Conservation (phyloP, 2,329 filamentous ascomycete genomes). For the Periconia sp. region DNA sequence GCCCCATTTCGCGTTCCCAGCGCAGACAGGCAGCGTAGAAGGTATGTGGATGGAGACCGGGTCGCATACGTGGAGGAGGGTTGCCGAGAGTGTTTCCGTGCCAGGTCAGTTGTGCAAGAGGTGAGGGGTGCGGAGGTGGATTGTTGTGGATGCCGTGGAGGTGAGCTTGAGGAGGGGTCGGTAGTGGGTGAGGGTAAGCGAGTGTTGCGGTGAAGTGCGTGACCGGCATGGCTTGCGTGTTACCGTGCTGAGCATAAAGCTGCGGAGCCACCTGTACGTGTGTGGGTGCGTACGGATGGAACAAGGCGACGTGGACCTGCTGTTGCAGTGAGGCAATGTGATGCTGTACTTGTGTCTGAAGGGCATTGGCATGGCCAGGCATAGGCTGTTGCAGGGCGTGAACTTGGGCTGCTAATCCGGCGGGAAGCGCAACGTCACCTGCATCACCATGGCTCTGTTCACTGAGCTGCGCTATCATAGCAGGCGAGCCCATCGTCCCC, state of each 20-base stretch:
- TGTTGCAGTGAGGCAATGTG: conserved; percentile 15
- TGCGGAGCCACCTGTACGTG: neutral
- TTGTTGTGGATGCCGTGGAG: conserved; percentile 20
- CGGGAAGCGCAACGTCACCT: conserved; percentile 9
- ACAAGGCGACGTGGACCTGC: conserved; percentile 10
- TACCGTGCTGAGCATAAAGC: neutral
- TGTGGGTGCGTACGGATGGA: neutral
- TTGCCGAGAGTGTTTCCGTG: neutral
- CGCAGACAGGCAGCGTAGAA: conserved; percentile 40
- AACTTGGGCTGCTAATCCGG: conserved; percentile 25
- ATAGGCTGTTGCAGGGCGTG: conserved; percentile 33
- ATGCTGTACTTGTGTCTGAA: conserved; percentile 34
- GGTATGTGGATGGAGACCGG: conserved; percentile 13
- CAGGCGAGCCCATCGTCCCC: conserved; percentile 25
- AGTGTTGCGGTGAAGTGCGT: neutral
- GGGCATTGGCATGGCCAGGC: conserved; percentile 21
- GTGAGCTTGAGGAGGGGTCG: conserved; percentile 18
- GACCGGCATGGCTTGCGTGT: too few relatives aligned
- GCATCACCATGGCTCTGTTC: conserved; percentile 2
- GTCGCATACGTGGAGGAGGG: conserved; percentile 8
- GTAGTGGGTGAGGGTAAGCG: neutral
- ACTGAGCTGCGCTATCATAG: conserved; percentile 11
- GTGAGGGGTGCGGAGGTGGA: conserved; percentile 15
- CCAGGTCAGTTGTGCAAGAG: neutral
- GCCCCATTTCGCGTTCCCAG: conserved; percentile 44